Evolutionary conservation across 177 flowering plant genomes (phyloP).

Genomic region (Vitis hybrid): DNA sequence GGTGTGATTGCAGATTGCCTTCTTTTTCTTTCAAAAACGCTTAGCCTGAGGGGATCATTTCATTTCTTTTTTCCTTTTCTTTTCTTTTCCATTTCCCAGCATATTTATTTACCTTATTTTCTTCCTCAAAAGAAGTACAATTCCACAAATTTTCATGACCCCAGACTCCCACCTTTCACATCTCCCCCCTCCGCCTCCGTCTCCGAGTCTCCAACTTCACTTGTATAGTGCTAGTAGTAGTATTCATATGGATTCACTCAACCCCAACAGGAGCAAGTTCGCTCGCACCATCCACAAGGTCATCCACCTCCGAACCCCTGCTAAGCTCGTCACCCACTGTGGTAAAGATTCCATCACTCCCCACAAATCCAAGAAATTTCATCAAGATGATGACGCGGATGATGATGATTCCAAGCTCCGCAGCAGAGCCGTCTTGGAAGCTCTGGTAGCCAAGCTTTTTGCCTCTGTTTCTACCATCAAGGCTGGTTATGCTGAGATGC

Average conservation of each 20-base stretch:
- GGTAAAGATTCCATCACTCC: constrained; percentile 14
- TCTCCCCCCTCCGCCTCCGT: neutral
- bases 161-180: neutral
- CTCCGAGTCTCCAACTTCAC: no score
- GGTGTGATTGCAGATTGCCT: neutral
- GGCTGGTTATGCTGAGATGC: constrained; percentile 95
- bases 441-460: constrained; percentile 72
- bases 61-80: neutral
- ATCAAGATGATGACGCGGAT: constrained; percentile 12
- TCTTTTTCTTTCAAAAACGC: neutral
- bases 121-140: neutral
- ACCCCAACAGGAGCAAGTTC: constrained; percentile 35
- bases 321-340: constrained; percentile 31
- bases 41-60: neutral
- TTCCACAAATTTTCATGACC: no score
- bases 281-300: constrained; percentile 52
- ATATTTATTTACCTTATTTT: neutral
- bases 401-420: constrained; percentile 20
- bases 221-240: no score
- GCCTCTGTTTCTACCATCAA: constrained; percentile 74
- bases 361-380: constrained; percentile 8
- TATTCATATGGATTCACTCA: constrained; percentile 45
- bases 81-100: neutral
- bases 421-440: constrained; percentile 57
- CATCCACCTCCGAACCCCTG: constrained; percentile 32